Conservation (phyloP, 148 eudicot genomes). For the Bassia scoparia region DNA sequence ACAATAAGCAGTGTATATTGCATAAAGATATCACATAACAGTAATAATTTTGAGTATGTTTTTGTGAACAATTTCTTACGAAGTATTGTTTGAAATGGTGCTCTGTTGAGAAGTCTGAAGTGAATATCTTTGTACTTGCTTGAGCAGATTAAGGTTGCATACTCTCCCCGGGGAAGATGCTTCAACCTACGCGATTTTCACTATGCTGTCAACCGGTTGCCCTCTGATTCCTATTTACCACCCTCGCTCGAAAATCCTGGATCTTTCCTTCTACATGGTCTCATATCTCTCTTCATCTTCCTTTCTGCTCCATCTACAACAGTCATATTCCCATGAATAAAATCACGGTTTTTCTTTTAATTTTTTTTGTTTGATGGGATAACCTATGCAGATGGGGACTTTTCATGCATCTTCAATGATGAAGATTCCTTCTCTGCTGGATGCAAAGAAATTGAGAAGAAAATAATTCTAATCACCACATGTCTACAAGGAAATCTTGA, state of each 20-base stretch:
- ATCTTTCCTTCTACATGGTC: constrained; percentile 42
- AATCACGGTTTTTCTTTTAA: constrained; percentile 1
- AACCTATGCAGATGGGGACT: constrained; percentile 49
- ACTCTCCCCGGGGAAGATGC: constrained; percentile 50
- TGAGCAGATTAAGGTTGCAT: constrained; percentile 58
- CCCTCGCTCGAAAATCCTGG: constrained; percentile 35
- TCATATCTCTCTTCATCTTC: not conserved
- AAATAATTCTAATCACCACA: constrained; percentile 57
- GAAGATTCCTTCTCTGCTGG: constrained; percentile 46
- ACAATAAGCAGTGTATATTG: not conserved
- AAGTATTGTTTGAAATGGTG: not conserved
- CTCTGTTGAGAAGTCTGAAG: constrained; percentile 10
- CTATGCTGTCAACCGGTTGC: constrained; percentile 64
- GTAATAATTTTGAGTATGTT: not conserved
- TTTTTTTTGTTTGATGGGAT: constrained; percentile 9
- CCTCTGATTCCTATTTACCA: constrained; percentile 53
- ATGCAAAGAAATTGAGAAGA: constrained; percentile 48
- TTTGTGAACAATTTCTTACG: not conserved
- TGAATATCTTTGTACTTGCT: not conserved
- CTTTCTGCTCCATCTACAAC: not conserved
- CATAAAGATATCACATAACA: not conserved
- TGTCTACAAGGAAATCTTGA: constrained; percentile 43
- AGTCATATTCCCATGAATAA: constrained; percentile 1
- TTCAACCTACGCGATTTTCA: constrained; percentile 73
- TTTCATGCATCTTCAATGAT: constrained; percentile 44